Conservation (phyloP, 495 filamentous ascomycete genomes). For the Neurospora sp. region DNA sequence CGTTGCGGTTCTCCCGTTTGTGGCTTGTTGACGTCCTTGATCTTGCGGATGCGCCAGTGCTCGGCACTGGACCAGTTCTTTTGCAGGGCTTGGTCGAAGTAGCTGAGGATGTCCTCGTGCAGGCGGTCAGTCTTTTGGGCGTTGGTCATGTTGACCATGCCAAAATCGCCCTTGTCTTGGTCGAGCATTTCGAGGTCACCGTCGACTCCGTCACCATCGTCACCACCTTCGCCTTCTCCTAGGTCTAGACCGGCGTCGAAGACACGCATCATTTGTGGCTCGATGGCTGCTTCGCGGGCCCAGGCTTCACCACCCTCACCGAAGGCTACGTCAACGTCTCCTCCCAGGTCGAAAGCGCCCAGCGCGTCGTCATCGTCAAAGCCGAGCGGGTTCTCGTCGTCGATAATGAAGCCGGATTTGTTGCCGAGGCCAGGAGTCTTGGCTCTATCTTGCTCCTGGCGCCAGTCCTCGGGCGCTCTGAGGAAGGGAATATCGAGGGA, state of each 20-base stretch:
- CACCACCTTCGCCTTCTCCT: slow-evolving; percentile 40
- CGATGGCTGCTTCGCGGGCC: slow-evolving; percentile 56
- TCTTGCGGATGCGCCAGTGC: slow-evolving; percentile 92
- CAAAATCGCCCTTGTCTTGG: slow-evolving; percentile 49
- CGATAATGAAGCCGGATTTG: slow-evolving; percentile 71
- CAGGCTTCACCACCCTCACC: slow-evolving; percentile 27
- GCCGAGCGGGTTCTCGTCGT: slow-evolving; percentile 65
- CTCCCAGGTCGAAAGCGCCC: slow-evolving; percentile 59
- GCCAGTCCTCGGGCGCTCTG: slow-evolving; percentile 79
- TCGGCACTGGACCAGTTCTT: slow-evolving; percentile 99
- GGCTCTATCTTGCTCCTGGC: slow-evolving; percentile 50
- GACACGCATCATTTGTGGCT: slow-evolving; percentile 52
- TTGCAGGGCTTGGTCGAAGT: slow-evolving; percentile 88
- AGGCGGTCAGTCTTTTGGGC: slow-evolving; percentile 46
- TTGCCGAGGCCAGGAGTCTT: slow-evolving; percentile 47
- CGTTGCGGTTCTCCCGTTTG: slow-evolving; percentile 36
- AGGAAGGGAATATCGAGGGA: slow-evolving; percentile 85
- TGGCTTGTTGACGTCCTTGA: slow-evolving; percentile 69
- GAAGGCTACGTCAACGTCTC: background rate
- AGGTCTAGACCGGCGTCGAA: slow-evolving; percentile 42
- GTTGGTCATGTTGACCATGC: slow-evolving; percentile 58
- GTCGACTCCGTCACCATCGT: slow-evolving; percentile 54
- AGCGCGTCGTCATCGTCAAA: slow-evolving; percentile 78
- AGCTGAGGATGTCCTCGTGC: slow-evolving; percentile 88
- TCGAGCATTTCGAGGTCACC: slow-evolving; percentile 36